Percentiles rank a stretch among this genome's conserved stretches.
Conservation (phyloP, 768 basidiomycete species). For the Thelephora ganbajun region DNA sequence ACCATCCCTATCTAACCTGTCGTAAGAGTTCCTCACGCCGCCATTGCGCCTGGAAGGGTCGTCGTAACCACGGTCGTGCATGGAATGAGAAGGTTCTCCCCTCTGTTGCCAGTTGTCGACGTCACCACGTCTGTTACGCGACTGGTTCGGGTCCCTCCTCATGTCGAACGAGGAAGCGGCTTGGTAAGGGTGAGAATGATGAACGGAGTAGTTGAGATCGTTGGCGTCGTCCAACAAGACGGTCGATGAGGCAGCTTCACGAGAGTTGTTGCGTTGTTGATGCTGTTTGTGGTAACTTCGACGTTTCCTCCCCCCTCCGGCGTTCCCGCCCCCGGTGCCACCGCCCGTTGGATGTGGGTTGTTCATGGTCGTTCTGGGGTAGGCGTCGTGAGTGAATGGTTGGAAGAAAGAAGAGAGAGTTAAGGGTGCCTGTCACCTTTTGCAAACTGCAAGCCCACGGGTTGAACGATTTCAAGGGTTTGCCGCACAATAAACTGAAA, state of each 20-base stretch:
- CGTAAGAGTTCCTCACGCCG: conserved; percentile 17
- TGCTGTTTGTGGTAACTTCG: background rate
- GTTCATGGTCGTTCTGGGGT: too few species aligned
- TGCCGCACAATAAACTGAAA: too few species aligned
- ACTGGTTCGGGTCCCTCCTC: conserved; percentile 26
- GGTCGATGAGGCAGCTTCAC: conserved; percentile 11
- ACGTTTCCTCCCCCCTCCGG: background rate
- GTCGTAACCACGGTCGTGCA: conserved; percentile 30
- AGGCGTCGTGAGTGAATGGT: too few species aligned
- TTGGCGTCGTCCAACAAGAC: background rate
- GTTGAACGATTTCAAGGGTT: too few species aligned
- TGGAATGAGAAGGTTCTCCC: conserved; percentile 21
- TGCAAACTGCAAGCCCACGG: too few species aligned
- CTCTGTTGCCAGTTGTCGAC: conserved; percentile 37
- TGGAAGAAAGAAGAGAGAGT: too few species aligned
- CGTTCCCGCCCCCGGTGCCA: background rate
- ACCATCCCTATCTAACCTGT: conserved; percentile 8
- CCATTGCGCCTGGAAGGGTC: conserved; percentile 31
- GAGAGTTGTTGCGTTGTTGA: conserved; percentile 22
- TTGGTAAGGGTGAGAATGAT: conserved; percentile 30
- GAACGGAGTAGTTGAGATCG: conserved; percentile 25
- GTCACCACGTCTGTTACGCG: conserved; percentile 21
- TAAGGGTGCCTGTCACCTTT: too few species aligned
- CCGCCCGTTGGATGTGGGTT: too few species aligned
- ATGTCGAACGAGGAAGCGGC: conserved; percentile 22